Percentiles rank a stretch among this genome's conserved stretches.
phyloP scores from a whole-genome alignment of 2,329 filamentous ascomycete species.

The Alternaria arbusti region DNA sequence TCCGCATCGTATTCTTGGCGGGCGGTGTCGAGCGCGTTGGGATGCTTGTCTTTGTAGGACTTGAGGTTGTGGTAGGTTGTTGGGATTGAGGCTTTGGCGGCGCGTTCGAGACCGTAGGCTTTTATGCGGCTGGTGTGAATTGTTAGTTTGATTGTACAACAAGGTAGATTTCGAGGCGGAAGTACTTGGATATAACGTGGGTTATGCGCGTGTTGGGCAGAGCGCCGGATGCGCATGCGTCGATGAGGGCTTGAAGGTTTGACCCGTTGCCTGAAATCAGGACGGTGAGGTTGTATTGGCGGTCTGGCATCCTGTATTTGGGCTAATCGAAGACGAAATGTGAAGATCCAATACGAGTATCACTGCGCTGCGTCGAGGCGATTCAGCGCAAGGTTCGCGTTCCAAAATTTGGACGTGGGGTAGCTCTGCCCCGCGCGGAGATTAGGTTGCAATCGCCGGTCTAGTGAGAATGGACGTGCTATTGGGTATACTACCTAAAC shows the following conservation, averaged over 20 bases:
- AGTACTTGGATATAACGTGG: conserved; percentile 65
- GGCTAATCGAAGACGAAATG: not conserved
- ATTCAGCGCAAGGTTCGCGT: not conserved
- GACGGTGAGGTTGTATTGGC: conserved; percentile 64
- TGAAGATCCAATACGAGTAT: not conserved
- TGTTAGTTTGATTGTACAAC: not conserved
- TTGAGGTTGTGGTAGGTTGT: conserved; percentile 84
- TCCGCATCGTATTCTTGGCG: conserved; percentile 76
- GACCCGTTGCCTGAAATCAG: conserved; percentile 69
- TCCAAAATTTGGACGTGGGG: conserved; percentile 34
- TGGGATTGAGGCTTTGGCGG: conserved; percentile 67
- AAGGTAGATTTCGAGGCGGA: not conserved
- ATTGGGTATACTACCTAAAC: conserved; percentile 12
- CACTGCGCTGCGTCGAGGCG: not conserved
- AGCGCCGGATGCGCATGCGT: conserved; percentile 58
- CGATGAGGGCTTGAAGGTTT: conserved; percentile 80
- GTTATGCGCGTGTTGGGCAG: conserved; percentile 62
- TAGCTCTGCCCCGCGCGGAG: conserved; percentile 21
- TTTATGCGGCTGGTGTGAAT: conserved; percentile 52
- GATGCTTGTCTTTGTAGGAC: conserved; percentile 73
- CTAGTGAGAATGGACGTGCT: not conserved
- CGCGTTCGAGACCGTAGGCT: conserved; percentile 69
- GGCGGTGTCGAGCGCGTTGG: conserved; percentile 57
- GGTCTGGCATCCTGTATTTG: conserved; percentile 24
- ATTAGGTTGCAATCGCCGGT: conserved; percentile 11